phyloP scores from a whole-genome alignment of 2,329 filamentous ascomycete species.

The Diaporthe velutina region DNA sequence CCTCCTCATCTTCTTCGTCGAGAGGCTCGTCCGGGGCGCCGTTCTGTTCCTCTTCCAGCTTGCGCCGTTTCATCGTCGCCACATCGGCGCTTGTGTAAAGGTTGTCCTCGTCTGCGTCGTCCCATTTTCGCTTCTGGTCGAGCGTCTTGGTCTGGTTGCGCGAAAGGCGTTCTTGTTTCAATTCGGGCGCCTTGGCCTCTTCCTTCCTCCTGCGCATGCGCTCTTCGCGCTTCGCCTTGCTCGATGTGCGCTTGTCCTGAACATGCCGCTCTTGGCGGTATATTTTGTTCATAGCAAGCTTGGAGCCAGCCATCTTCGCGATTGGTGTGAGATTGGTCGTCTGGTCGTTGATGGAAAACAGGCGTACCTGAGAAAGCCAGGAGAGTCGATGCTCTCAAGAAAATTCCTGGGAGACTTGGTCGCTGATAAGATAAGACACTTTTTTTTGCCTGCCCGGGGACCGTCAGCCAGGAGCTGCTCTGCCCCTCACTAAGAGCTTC shows the following conservation, averaged over 20 bases:
- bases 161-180: constrained; percentile 79
- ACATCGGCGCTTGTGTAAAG: constrained; percentile 69
- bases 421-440: constrained; percentile 26
- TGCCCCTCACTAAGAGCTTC: constrained; percentile 23
- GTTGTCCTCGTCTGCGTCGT: constrained; percentile 76
- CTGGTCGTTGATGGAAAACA: neutral
- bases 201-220: constrained; percentile 85
- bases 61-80: constrained; percentile 69
- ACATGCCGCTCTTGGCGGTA: constrained; percentile 83
- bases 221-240: constrained; percentile 80
- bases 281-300: constrained; percentile 77
- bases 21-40: constrained; percentile 57
- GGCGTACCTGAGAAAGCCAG: neutral
- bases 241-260: constrained; percentile 81
- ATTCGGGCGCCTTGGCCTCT: constrained; percentile 84
- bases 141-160: constrained; percentile 85
- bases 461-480: neutral
- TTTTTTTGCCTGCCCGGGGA: constrained; percentile 12
- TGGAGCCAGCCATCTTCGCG: constrained; percentile 32
- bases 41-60: constrained; percentile 63
- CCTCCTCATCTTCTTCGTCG: constrained; percentile 62
- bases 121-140: constrained; percentile 91
- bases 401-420: constrained; percentile 8
- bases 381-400: neutral
- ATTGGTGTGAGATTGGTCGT: neutral